Conservation (phyloP, 1,284 basidiomycete genomes). For the Austroboletus sp. region DNA sequence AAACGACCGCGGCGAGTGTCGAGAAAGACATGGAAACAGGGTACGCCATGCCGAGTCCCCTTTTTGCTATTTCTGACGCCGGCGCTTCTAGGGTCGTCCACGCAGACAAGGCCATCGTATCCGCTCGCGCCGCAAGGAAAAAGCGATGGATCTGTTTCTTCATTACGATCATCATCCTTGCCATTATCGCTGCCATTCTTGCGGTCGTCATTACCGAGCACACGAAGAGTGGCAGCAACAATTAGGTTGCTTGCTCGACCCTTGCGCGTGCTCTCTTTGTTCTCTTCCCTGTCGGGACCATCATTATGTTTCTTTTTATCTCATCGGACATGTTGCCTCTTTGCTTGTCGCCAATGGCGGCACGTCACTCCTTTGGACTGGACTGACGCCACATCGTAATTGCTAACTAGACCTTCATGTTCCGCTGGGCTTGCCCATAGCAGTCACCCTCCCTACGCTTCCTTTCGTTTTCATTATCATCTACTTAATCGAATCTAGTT, state of each 20-base stretch:
- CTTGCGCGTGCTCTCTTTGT: not conserved
- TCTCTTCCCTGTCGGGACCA: not conserved
- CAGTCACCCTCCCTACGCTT: slow-evolving; percentile 13
- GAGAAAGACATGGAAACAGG: slow-evolving; percentile 79
- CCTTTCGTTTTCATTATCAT: slow-evolving; percentile 20
- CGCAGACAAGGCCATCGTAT: slow-evolving; percentile 79
- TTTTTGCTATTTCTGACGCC: slow-evolving; percentile 9
- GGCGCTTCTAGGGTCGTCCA: slow-evolving; percentile 55
- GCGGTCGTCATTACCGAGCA: slow-evolving; percentile 45
- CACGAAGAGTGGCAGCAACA: slow-evolving; percentile 4
- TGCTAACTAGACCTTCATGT: slow-evolving; percentile 15
- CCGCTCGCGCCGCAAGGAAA: slow-evolving; percentile 83
- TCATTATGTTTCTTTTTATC: not conserved
- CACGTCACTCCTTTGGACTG: slow-evolving; percentile 20
- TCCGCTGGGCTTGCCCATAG: slow-evolving; percentile 1
- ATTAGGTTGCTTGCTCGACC: slow-evolving; percentile 13
- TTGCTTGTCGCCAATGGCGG: slow-evolving; percentile 5
- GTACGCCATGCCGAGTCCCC: slow-evolving; percentile 36
- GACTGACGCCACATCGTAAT: slow-evolving; percentile 7
- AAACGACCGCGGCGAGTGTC: slow-evolving; percentile 64
- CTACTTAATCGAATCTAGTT: slow-evolving; percentile 30
- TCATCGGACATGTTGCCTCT: slow-evolving; percentile 15
- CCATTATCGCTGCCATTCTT: slow-evolving; percentile 58
- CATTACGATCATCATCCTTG: slow-evolving; percentile 58
- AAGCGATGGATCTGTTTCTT: slow-evolving; percentile 92